phyloP scores from a whole-genome alignment of 176 grass and related monocot species.

The Oryza meyeriana region DNA sequence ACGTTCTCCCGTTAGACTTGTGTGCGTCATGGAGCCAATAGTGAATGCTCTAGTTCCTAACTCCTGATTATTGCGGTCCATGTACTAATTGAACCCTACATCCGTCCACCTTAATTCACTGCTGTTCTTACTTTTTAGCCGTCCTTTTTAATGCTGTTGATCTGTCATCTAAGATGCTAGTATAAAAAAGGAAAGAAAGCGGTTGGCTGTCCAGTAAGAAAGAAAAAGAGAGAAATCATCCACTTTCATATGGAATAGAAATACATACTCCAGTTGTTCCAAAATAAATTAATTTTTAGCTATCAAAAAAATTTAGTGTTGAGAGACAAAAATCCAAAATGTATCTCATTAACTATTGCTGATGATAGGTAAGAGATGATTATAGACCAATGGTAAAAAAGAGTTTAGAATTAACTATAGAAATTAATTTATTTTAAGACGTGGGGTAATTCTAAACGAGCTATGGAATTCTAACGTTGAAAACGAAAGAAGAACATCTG shows the following conservation, averaged over 20 bases:
- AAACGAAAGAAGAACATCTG: background rate
- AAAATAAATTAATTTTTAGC: too few species aligned
- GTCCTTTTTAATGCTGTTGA: background rate
- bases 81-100: background rate
- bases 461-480: too few species aligned
- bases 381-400: too few species aligned
- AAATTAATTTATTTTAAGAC: too few species aligned
- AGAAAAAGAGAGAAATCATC: background rate
- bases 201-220: background rate
- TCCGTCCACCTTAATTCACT: background rate
- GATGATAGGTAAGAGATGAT: too few species aligned
- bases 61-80: background rate
- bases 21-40: conserved; percentile 22
- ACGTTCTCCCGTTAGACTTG: background rate
- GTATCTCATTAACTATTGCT: too few species aligned
- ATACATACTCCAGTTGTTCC: too few species aligned
- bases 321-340: too few species aligned
- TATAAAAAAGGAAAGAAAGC: background rate
- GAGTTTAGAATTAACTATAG: too few species aligned
- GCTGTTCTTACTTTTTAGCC: background rate
- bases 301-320: too few species aligned
- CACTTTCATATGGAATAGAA: background rate
- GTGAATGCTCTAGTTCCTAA: background rate
- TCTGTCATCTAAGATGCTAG: background rate
- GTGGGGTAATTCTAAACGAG: too few species aligned